Conservation (phyloP, 2,329 filamentous ascomycete species). For the Fusarium nisikadoi region DNA sequence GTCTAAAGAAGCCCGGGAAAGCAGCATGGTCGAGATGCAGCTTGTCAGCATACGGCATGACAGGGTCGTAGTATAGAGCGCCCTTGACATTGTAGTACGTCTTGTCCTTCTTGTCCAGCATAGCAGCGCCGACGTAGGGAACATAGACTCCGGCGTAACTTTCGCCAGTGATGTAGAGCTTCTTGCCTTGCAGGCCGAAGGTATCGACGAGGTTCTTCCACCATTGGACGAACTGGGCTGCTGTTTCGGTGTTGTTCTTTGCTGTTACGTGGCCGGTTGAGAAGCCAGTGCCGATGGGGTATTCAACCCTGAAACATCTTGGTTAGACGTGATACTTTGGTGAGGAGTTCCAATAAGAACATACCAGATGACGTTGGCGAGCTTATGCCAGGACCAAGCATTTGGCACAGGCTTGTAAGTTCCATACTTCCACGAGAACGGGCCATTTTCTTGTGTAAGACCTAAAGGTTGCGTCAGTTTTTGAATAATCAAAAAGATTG, state of each 20-base stretch:
- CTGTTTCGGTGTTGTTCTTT: constrained; percentile 17
- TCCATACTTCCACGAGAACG: constrained; percentile 18
- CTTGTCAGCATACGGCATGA: constrained; percentile 17
- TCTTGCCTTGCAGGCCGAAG: background rate
- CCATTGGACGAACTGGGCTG: constrained; percentile 4
- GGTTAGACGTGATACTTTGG: accelerated
- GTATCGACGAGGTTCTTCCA: constrained; percentile 25
- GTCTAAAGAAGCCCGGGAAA: constrained; percentile 1
- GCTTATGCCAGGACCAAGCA: constrained; percentile 21
- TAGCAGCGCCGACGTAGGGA: constrained; percentile 14
- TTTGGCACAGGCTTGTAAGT: constrained; percentile 15
- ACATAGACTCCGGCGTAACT: constrained; percentile 18
- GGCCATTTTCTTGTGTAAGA: constrained; percentile 17
- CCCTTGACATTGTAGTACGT: constrained; percentile 10
- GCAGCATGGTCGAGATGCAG: constrained; percentile 7
- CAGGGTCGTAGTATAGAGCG: constrained; percentile 17
- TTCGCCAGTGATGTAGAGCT: constrained; percentile 5
- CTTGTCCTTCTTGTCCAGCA: constrained; percentile 12
- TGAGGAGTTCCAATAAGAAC: too few relatives aligned
- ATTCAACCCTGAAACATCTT: background rate
- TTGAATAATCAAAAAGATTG: accelerated
- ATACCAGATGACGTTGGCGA: constrained; percentile 21
- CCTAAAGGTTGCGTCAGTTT: background rate
- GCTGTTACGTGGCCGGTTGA: constrained; percentile 13
- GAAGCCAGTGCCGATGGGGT: constrained; percentile 13